phyloP scores from a whole-genome alignment of 306 rosid species.

The Castanospermum australe region DNA sequence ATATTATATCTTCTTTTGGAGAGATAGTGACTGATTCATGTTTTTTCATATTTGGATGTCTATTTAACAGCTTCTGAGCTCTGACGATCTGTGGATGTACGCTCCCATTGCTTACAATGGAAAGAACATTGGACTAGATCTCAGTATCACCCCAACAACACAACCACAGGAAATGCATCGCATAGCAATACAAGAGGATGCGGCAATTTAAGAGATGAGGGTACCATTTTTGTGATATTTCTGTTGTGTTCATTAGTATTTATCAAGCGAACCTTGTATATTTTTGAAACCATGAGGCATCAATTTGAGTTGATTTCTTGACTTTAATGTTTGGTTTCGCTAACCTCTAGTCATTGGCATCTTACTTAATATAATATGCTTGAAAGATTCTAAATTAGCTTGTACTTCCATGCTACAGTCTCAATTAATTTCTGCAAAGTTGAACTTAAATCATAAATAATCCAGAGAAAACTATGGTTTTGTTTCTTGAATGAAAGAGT shows the following conservation, averaged over 20 bases:
- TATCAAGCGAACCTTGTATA: constrained; percentile 9
- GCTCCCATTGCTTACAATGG: constrained; percentile 96
- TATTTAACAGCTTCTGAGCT: constrained; percentile 70
- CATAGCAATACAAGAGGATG: constrained; percentile 2
- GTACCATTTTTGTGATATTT: constrained; percentile 5
- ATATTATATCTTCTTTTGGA: not conserved
- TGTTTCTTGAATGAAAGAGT: not conserved
- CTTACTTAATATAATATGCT: not conserved
- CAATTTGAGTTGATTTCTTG: constrained; percentile 8
- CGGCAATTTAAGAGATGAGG: constrained; percentile 10
- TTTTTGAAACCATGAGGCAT: constrained; percentile 1
- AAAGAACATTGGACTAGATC: constrained; percentile 75
- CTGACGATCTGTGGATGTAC: constrained; percentile 91
- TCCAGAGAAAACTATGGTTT: too few relatives aligned
- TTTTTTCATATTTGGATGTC: constrained; percentile 18
- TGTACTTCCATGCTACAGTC: not conserved
- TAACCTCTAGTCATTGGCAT: not conserved
- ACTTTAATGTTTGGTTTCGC: not conserved
- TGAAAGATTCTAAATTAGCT: not conserved
- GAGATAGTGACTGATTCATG: not conserved
- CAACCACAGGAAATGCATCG: constrained; percentile 29
- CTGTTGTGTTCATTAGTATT: not conserved
- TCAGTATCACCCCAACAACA: constrained; percentile 43
- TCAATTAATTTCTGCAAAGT: not conserved
- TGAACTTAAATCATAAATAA: not conserved